phyloP scores from a whole-genome alignment of 2,329 filamentous ascomycete genomes.

The Chaetomium globosum region DNA sequence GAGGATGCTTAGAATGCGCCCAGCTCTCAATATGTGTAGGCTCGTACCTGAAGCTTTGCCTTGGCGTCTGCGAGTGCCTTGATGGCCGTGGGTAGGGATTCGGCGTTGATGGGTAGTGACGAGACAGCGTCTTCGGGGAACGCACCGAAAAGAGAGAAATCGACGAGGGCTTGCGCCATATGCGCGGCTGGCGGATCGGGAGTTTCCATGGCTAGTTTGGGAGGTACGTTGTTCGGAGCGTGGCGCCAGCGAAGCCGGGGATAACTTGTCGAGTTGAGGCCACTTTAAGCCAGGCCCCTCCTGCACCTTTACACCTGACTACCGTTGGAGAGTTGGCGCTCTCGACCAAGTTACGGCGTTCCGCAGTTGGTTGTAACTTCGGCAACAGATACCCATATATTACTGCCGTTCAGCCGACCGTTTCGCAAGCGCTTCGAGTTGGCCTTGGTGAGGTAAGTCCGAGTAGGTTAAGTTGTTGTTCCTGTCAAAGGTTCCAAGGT shows the following conservation, averaged over 20 bases:
- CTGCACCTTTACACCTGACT: not conserved
- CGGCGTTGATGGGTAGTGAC: slow-evolving; percentile 41
- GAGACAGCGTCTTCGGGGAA: slow-evolving; percentile 55
- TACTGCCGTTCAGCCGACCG: not conserved
- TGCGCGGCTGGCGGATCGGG: slow-evolving; percentile 23
- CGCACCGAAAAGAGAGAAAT: slow-evolving; percentile 56
- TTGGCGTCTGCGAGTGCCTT: slow-evolving; percentile 48
- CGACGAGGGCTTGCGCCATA: slow-evolving; percentile 61
- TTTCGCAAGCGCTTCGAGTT: not conserved
- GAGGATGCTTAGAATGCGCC: slow-evolving; percentile 21
- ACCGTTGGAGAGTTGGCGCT: not conserved
- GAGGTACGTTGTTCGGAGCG: not conserved
- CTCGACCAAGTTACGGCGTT: not conserved
- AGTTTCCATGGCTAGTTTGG: slow-evolving; percentile 30
- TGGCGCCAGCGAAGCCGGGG: not conserved
- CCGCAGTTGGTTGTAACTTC: not conserved
- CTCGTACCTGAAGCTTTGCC: slow-evolving; percentile 49
- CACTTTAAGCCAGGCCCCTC: slow-evolving; percentile 2
- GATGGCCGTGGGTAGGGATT: slow-evolving; percentile 48
- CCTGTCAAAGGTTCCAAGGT: too few relatives aligned
- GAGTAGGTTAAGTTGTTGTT: not conserved
- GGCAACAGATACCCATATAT: not conserved
- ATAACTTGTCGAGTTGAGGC: slow-evolving; percentile 6
- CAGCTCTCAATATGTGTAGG: not conserved
- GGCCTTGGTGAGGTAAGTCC: slow-evolving; percentile 11